Percentiles rank a stretch among this genome's conserved stretches.
Conservation (phyloP, 1,139 yeast genomes). For the Taiozyma sp. region DNA sequence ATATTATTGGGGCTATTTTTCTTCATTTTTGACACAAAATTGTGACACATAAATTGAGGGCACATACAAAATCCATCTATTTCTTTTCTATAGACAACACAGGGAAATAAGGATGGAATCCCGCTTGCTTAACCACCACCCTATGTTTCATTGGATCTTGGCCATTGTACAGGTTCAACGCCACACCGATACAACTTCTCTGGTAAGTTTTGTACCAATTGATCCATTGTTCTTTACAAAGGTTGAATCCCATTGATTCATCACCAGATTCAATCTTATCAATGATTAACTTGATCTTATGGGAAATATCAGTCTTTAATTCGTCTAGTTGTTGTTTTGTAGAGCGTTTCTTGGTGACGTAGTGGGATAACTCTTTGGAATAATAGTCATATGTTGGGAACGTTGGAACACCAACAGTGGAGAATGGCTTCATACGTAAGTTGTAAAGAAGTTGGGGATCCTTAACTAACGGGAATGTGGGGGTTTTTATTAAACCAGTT, state of each 20-base stretch:
- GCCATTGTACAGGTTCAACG: slow-evolving; percentile 7
- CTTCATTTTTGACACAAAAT: not conserved
- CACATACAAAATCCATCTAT: not conserved
- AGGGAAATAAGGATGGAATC: slow-evolving; percentile 40
- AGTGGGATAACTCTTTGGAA: slow-evolving; percentile 4
- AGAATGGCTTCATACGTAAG: slow-evolving; percentile 76
- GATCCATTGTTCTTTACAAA: slow-evolving; percentile 25
- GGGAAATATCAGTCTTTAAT: slow-evolving; percentile 5
- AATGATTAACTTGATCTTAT: slow-evolving; percentile 18
- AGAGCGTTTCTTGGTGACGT: not conserved
- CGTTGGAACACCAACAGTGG: slow-evolving; percentile 76
- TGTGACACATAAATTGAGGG: no score
- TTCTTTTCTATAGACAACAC: slow-evolving; percentile 19
- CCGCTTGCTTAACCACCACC: slow-evolving; percentile 22
- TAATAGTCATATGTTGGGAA: slow-evolving; percentile 39
- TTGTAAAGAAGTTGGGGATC: slow-evolving; percentile 48
- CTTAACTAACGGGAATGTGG: slow-evolving; percentile 34
- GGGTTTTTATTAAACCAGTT: slow-evolving; percentile 32
- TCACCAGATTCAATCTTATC: slow-evolving; percentile 20
- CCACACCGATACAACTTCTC: slow-evolving; percentile 20
- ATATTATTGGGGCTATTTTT: no score
- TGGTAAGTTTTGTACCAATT: slow-evolving; percentile 24
- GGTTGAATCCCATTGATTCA: slow-evolving; percentile 19
- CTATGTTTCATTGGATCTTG: slow-evolving; percentile 12
- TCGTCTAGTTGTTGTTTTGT: not conserved